Conservation (phyloP, 1,139 yeast genomes). For the Geotrichum restrictum region DNA sequence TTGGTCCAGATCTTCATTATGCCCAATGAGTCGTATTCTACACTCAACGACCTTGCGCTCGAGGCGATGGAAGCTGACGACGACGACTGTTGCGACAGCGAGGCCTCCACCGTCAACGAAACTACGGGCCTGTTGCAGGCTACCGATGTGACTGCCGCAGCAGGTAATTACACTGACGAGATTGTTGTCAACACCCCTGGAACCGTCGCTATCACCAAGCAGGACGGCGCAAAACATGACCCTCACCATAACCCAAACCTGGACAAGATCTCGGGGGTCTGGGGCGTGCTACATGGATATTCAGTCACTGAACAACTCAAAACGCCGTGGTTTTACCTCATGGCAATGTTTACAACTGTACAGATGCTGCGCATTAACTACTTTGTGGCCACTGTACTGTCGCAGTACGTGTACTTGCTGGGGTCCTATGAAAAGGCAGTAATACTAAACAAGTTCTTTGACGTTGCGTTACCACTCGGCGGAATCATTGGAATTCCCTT, state of each 20-base stretch:
- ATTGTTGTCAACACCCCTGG: conserved; percentile 13
- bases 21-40: conserved; percentile 75
- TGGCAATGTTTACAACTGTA: conserved; percentile 73
- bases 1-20: conserved; percentile 68
- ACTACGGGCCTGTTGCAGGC: conserved; percentile 21
- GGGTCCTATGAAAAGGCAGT: conserved; percentile 53
- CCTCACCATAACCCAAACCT: conserved; percentile 39
- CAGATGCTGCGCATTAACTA: conserved; percentile 89
- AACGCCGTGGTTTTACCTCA: conserved; percentile 74
- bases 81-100: conserved; percentile 23
- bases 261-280: conserved; percentile 56
- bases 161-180: conserved; percentile 10
- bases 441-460: conserved; percentile 67
- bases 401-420: conserved; percentile 71
- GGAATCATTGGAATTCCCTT: conserved; percentile 82
- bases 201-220: conserved; percentile 9
- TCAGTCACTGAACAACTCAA: conserved; percentile 59
- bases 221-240: conserved; percentile 13
- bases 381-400: conserved; percentile 79
- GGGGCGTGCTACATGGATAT: conserved; percentile 76
- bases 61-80: conserved; percentile 24
- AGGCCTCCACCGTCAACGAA: conserved; percentile 22
- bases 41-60: conserved; percentile 57
- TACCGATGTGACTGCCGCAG: background rate
- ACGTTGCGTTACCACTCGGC: conserved; percentile 80